These are phyloP conservation scores for Phyllosticta capitalensis DNA, from an alignment of 2,329 filamentous ascomycete genomes.

Conservation along the genomic window DNA sequence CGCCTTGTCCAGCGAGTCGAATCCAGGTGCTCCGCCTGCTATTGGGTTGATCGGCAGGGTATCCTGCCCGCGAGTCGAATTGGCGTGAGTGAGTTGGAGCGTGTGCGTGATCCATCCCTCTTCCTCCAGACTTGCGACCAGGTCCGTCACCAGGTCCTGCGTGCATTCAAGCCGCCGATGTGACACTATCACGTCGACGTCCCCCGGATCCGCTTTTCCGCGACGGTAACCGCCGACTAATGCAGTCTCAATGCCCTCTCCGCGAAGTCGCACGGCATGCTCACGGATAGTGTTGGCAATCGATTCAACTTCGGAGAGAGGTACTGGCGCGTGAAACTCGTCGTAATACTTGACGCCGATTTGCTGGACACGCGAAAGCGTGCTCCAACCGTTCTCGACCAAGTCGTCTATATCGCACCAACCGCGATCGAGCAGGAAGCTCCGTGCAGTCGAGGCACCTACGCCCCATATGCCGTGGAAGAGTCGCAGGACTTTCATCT, in stretches of 20 bases:
- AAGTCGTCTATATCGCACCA: constrained; percentile 84
- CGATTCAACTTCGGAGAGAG: constrained; percentile 60
- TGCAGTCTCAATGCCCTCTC: constrained; percentile 45
- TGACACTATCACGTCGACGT: constrained; percentile 78
- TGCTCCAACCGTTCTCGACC: constrained; percentile 69
- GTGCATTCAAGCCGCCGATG: constrained; percentile 66
- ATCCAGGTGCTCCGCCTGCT: constrained; percentile 47
- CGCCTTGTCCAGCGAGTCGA: constrained; percentile 85
- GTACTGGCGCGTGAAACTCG: constrained; percentile 65
- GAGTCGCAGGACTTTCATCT: constrained; percentile 52
- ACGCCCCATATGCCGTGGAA: constrained; percentile 94
- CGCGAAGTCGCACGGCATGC: constrained; percentile 57
- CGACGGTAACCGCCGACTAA: constrained; percentile 76
- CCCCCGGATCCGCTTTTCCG: constrained; percentile 63
- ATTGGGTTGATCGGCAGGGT: constrained; percentile 45
- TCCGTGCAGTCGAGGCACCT: constrained; percentile 65
- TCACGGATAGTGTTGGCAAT: constrained; percentile 56
- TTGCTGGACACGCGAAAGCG: constrained; percentile 71
- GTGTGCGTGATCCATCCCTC: constrained; percentile 71
- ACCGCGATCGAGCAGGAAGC: constrained; percentile 66
- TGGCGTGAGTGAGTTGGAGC: constrained; percentile 58
- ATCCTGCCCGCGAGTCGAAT: constrained; percentile 62
- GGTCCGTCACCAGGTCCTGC: constrained; percentile 56
- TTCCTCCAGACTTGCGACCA: constrained; percentile 62
- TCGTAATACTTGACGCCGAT: constrained; percentile 93